phyloP scores from a whole-genome alignment of 1,284 basidiomycete species.

The Fomitopsis palustris region DNA sequence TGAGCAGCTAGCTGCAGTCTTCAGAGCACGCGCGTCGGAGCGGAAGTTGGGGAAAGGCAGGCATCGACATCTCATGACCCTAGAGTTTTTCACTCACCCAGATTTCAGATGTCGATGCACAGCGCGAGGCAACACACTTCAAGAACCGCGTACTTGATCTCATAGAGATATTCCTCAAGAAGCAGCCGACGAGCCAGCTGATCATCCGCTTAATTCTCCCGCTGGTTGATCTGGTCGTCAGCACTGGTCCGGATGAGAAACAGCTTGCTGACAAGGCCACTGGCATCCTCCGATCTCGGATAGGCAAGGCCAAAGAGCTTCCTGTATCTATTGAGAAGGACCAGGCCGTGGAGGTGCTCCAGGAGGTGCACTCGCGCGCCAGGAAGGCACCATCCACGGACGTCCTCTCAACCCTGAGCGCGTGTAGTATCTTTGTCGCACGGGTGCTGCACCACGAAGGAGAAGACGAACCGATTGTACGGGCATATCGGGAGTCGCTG shows the following conservation, averaged over 20 bases:
- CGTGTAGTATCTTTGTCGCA: constrained; percentile 73
- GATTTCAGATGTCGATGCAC: constrained; percentile 52
- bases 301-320: constrained; percentile 74
- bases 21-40: constrained; percentile 66
- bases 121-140: constrained; percentile 88
- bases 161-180: constrained; percentile 79
- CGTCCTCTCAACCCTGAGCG: constrained; percentile 59
- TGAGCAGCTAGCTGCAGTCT: constrained; percentile 88
- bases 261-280: constrained; percentile 86
- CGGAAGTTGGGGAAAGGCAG: constrained; percentile 64
- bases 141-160: constrained; percentile 94
- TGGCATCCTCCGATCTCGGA: constrained; percentile 71
- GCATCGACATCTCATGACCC: constrained; percentile 11
- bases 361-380: constrained; percentile 73
- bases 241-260: constrained; percentile 69
- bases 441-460: constrained; percentile 49
- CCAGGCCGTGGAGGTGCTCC: constrained; percentile 47
- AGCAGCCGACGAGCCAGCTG: constrained; percentile 67
- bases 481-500: constrained; percentile 67
- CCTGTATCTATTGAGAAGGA: constrained; percentile 49
- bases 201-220: constrained; percentile 71
- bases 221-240: constrained; percentile 70
- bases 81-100: not conserved
- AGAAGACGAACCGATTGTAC: constrained; percentile 42
- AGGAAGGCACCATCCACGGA: constrained; percentile 66